These are phyloP conservation scores for Gossypium australe DNA, from an alignment of 345 rosid species.

Conservation along the genomic window DNA sequence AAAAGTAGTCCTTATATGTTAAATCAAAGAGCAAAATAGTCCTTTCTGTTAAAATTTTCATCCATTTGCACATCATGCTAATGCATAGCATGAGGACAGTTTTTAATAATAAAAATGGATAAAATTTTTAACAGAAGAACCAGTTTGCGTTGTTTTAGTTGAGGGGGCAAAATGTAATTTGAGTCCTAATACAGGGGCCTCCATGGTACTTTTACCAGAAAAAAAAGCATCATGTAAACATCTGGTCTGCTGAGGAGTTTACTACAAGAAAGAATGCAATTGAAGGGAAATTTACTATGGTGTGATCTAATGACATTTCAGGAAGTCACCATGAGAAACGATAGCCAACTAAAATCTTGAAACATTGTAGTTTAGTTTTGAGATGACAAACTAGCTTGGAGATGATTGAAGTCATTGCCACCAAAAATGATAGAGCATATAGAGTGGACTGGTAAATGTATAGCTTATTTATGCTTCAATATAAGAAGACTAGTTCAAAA, in stretches of 20 bases:
- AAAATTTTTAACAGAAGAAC: too few relatives aligned
- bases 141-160: too few relatives aligned
- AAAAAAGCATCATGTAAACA: neutral
- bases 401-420: neutral
- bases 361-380: neutral
- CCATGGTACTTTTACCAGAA: too few relatives aligned
- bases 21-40: too few relatives aligned
- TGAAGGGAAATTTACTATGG: neutral
- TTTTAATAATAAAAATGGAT: too few relatives aligned
- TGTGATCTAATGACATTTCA: neutral
- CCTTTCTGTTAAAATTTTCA: too few relatives aligned
- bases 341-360: neutral
- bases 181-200: too few relatives aligned
- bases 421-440: neutral
- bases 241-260: neutral
- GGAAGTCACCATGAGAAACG: neutral
- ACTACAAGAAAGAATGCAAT: neutral
- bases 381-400: neutral
- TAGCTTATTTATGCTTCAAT: neutral
- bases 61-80: too few relatives aligned
- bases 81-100: too few relatives aligned
- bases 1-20: too few relatives aligned
- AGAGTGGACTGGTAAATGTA: neutral
- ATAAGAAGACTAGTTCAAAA: slow-evolving; percentile 1
- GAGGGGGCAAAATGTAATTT: too few relatives aligned